Base-by-base conservation (phyloP, 139 green algal genomes). In the Bryopsis sp. region DNA sequence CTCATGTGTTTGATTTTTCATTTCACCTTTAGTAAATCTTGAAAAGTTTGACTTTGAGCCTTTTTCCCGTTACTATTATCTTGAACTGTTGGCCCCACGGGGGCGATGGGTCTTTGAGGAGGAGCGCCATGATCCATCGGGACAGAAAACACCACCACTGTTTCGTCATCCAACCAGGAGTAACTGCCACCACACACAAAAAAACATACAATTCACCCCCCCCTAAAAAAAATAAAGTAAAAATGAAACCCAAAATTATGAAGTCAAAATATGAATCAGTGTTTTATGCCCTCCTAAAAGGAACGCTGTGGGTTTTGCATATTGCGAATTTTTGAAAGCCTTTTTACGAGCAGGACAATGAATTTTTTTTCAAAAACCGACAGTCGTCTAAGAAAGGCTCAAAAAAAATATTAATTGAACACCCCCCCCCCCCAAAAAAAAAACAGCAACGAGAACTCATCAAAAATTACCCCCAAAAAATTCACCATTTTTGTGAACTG, bases 41-140 rank as follows among this genome's bases (percentile, higher is more conserved):
- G 84, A 76, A 91, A 99, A 0, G 94, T 99, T 34, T 91, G 78
- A 24, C 84, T 84, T 83, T 97, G 92, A 35, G 79, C 77, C 71
- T 85, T 85, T 39, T 81, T 76, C n/a, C 83, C 86, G 0, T 37
- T 70, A 33, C 70, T 81, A 81, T 92, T 96, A 71, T 88, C 83
- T 83, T 94, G 80, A 24, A 97, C 82, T 26, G 85, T 85, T 39
- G 93, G 92, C 0, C 92, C 93, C 1, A 72, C 48, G 15, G 91
- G 86, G 2, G 71, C 48, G 3, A 74, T 26, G 0, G 84, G 83
- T 61, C 67, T 72, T 33, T 46, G 38, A 2, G 88, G 83, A 2
- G 73, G 29, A 0, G 57, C 47, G 37, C 62, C 68, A 1, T 36
- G 70, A 32, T 46, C 73, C n/a, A 54, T 28, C 0, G 89, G 86